phyloP scores from a whole-genome alignment of 2,329 filamentous ascomycete species.

The Orbilia blumenaviensis region DNA sequence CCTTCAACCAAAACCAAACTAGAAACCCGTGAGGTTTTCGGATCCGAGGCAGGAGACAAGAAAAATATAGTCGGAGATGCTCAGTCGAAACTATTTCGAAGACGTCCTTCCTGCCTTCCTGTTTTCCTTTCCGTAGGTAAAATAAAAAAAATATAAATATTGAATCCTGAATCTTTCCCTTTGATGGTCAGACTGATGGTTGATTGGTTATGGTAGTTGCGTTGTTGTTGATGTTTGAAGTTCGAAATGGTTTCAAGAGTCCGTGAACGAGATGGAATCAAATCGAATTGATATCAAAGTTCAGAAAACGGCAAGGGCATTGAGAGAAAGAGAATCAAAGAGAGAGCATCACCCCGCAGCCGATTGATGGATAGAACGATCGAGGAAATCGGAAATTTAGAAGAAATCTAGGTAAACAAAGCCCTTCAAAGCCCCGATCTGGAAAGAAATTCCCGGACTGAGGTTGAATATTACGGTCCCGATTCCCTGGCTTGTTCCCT shows the following conservation, averaged over 20 bases:
- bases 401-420: constrained; percentile 42
- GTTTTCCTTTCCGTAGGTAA: not conserved
- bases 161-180: no score
- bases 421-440: constrained; percentile 20
- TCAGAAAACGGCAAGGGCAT: constrained; percentile 6
- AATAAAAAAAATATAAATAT: no score
- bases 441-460: constrained; percentile 22
- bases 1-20: constrained; percentile 12
- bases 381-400: constrained; percentile 10
- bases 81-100: no score
- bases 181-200: no score
- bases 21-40: not conserved
- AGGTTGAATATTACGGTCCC: constrained; percentile 30
- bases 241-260: not conserved
- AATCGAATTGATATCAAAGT: constrained; percentile 12
- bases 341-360: constrained; percentile 19
- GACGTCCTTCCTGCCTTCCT: no score
- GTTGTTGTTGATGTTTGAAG: not conserved
- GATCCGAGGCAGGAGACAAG: not conserved
- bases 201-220: no score
- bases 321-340: not conserved
- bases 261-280: not conserved
- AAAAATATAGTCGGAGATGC: not conserved
- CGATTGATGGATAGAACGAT: constrained; percentile 16
- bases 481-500: constrained; percentile 46